phyloP scores from a whole-genome alignment of 495 filamentous ascomycete genomes.

The Achaetomiella virescens region DNA sequence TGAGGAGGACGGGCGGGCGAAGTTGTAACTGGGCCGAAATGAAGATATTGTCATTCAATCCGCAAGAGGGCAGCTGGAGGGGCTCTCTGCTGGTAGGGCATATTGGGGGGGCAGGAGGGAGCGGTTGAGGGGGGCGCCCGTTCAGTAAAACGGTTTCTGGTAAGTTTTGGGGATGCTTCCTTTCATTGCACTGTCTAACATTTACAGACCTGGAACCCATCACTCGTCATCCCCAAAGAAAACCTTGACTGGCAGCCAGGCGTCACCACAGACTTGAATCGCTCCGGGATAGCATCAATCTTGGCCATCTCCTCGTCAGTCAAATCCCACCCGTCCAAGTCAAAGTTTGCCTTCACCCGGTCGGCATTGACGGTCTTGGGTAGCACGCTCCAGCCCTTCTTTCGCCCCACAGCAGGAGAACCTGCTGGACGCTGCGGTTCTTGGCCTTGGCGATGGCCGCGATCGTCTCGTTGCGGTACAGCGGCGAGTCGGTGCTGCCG shows the following conservation, averaged over 20 bases:
- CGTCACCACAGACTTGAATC: conserved; percentile 69
- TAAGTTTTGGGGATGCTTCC: not conserved
- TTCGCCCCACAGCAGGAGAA: conserved; percentile 61
- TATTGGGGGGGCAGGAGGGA: no score
- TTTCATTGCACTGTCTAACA: conserved; percentile 5
- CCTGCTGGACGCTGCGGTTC: conserved; percentile 61
- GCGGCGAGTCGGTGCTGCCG: conserved; percentile 48
- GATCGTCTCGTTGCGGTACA: conserved; percentile 57
- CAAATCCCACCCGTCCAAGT: conserved; percentile 60
- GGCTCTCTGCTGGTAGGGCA: no score
- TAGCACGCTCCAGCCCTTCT: conserved; percentile 68
- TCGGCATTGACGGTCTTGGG: conserved; percentile 61
- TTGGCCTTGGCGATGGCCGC: conserved; percentile 57
- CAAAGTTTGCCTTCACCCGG: conserved; percentile 56
- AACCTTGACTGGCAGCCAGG: conserved; percentile 69
- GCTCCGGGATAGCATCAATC: conserved; percentile 57
- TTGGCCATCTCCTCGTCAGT: conserved; percentile 57
- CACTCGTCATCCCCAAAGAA: conserved; percentile 81
- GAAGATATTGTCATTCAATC: no score
- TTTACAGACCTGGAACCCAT: not conserved
- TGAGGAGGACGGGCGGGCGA: conserved; percentile 43
- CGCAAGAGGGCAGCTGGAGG: not conserved
- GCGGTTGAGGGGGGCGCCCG: not conserved
- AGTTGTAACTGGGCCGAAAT: conserved; percentile 26
- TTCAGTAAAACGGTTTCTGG: not conserved